Evolutionary conservation across 306 rosid species (phyloP).

Genomic region (Prunus mira): DNA sequence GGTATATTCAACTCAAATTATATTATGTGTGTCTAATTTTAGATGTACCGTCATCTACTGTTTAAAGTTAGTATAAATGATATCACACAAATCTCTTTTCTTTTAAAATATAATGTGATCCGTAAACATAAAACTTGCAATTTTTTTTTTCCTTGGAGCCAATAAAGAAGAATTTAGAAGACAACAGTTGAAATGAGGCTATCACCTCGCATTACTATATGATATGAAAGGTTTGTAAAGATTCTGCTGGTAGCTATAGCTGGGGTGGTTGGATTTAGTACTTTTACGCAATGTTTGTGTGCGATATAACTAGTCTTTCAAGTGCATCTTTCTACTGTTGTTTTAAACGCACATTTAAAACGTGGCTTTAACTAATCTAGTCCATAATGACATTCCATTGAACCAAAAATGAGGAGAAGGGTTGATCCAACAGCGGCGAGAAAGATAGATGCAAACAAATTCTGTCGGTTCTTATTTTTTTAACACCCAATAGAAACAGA

Average conservation of each 20-base stretch:
- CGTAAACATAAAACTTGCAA: no score
- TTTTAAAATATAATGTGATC: no score
- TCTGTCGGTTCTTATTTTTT: constrained; percentile 13
- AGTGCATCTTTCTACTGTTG: neutral
- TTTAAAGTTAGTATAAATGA: no score
- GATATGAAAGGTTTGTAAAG: neutral
- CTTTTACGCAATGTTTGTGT: neutral
- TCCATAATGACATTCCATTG: neutral
- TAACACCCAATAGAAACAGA: neutral
- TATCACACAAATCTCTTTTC: no score
- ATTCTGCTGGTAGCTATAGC: neutral
- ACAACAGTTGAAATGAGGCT: neutral
- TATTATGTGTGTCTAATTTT: no score
- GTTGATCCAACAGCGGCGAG: neutral
- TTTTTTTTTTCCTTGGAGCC: neutral
- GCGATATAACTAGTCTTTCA: neutral
- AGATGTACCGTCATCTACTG: accelerated
- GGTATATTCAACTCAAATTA: no score
- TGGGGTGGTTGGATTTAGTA: constrained; percentile 11
- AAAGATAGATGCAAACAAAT: constrained; percentile 17
- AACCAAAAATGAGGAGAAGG: neutral
- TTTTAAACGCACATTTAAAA: neutral
- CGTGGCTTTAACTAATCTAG: neutral
- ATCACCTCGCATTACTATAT: neutral
- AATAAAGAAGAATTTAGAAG: neutral